Conservation (phyloP, 2,329 filamentous ascomycete species). For the Colletotrichum shisoi region DNA sequence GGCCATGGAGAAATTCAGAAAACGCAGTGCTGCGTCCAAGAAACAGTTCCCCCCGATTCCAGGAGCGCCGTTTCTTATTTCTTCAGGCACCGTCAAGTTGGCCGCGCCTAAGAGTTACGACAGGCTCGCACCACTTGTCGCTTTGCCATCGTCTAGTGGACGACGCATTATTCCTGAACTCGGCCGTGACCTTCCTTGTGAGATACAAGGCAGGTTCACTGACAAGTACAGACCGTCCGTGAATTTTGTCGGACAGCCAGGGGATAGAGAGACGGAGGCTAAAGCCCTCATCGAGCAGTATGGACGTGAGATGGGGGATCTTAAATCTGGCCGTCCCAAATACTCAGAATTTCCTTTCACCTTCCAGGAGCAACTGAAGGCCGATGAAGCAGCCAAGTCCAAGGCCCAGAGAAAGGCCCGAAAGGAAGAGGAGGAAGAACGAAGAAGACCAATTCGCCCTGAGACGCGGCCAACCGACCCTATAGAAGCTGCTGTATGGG, state of each 20-base stretch:
- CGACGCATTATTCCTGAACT: constrained; percentile 52
- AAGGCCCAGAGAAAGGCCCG: constrained; percentile 58
- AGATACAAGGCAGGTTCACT: constrained; percentile 55
- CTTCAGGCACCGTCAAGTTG: constrained; percentile 52
- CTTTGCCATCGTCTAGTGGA: constrained; percentile 51
- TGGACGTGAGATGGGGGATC: constrained; percentile 52
- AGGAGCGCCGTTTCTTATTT: constrained; percentile 51
- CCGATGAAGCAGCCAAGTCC: constrained; percentile 56
- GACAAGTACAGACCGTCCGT: constrained; percentile 52
- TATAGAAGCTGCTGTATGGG: constrained; percentile 61
- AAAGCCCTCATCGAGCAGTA: constrained; percentile 53
- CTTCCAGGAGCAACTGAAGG: constrained; percentile 58
- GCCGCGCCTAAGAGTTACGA: constrained; percentile 57
- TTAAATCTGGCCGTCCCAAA: constrained; percentile 56
- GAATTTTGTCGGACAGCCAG: constrained; percentile 50
- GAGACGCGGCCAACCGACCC: constrained; percentile 55
- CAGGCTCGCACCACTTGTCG: constrained; percentile 55
- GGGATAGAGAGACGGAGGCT: constrained; percentile 54
- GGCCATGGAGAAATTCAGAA: constrained; percentile 51
- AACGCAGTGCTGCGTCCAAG: constrained; percentile 51
- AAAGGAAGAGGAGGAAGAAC: constrained; percentile 53
- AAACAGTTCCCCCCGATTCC: constrained; percentile 51
- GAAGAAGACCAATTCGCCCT: constrained; percentile 54
- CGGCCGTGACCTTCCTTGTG: constrained; percentile 53
- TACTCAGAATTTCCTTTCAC: constrained; percentile 55